Base-by-base conservation (phyloP, 2,329 filamentous ascomycete genomes). In the Phialophora expanda region DNA sequence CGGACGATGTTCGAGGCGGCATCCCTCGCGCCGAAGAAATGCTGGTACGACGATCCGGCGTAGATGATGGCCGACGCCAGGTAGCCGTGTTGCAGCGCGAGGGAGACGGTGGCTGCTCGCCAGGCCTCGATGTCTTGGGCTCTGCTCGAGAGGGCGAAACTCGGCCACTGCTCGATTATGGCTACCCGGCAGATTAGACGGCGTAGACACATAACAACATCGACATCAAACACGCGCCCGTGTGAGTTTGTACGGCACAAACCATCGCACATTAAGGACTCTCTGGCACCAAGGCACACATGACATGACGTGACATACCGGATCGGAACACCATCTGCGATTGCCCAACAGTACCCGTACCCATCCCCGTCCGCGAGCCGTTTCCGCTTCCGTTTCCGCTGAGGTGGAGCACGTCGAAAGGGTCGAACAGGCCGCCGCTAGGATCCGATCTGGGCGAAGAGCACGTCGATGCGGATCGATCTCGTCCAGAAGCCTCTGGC, bases 151-250 rank as follows among this genome's bases (percentile, higher is more conserved):
- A 56, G 34, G 7, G 65, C 61, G 50, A 66, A 66, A n/a, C 55
- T 53, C 17, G 65, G 65, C 65, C 65, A 66, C 46, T 60, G 65
- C 28, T 66, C 53, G n/a, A 58, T 63, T n/a, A 61, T 61, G 20
- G 65, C 65, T 66, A 51, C 14, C 2, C 38, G 38, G 41, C 8
- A 46, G 46, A 55, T 55, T 41, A 62, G 59, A 57, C 32, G n/a
- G 48, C 20, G 9, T 14, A n/a, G 20, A 11, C 4, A 48, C 24
- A 24, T 2, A 24, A 22, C 20, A 26, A 17, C 26, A 12, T 6
- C 20, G 14, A 34, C 30, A 8, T 17, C 38, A 20, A 20, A n/a
- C 17, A 44, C 12, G 14, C 17, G 38, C 7, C 5, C 17, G 7
- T 41, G 4, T n/a, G n/a, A n/a, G n/a, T 41, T 41, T 41, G 17